A percentile compares a stretch with the other conserved stretches of the same genome.
These are phyloP conservation scores for Drosera capensis DNA, from an alignment of 148 eudicot species.

Conservation along the genomic window DNA sequence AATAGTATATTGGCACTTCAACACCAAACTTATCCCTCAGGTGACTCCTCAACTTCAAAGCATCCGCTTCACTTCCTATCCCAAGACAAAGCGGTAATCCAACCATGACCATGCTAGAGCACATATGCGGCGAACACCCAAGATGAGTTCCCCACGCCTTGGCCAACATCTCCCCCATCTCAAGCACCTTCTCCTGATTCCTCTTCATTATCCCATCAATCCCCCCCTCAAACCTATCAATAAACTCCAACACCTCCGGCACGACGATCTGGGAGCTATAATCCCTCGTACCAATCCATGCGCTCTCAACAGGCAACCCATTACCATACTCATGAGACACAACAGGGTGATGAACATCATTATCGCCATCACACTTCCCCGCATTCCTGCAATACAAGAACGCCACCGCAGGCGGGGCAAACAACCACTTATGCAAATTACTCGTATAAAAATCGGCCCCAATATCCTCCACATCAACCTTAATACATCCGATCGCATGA, in stretches of 20 bases:
- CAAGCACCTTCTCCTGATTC: slow-evolving; percentile 67
- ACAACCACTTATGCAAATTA: slow-evolving; percentile 90
- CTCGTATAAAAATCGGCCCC: slow-evolving; percentile 90
- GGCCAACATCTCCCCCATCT: slow-evolving; percentile 72
- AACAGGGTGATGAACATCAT: slow-evolving; percentile 71
- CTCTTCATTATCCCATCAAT: slow-evolving; percentile 68
- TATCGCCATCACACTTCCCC: slow-evolving; percentile 26
- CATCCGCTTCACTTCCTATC: slow-evolving; percentile 43
- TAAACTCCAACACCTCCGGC: slow-evolving; percentile 62
- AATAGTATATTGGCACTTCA: slow-evolving; percentile 74
- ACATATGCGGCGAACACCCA: slow-evolving; percentile 73
- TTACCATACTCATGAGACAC: slow-evolving; percentile 83
- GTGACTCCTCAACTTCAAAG: slow-evolving; percentile 48
- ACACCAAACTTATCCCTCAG: slow-evolving; percentile 55
- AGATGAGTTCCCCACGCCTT: slow-evolving; percentile 67
- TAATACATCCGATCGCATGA: slow-evolving; percentile 60
- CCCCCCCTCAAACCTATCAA: slow-evolving; percentile 80
- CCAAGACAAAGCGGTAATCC: slow-evolving; percentile 64
- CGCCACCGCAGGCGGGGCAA: slow-evolving; percentile 75
- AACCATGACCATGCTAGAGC: slow-evolving; percentile 78
- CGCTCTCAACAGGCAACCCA: slow-evolving; percentile 70
- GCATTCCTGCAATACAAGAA: slow-evolving; percentile 56
- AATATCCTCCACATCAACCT: slow-evolving; percentile 57
- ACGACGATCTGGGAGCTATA: slow-evolving; percentile 73
- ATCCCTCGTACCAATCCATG: slow-evolving; percentile 89